phyloP scores from a whole-genome alignment of 2,329 filamentous ascomycete species.

The Aspergillus neotritici region DNA sequence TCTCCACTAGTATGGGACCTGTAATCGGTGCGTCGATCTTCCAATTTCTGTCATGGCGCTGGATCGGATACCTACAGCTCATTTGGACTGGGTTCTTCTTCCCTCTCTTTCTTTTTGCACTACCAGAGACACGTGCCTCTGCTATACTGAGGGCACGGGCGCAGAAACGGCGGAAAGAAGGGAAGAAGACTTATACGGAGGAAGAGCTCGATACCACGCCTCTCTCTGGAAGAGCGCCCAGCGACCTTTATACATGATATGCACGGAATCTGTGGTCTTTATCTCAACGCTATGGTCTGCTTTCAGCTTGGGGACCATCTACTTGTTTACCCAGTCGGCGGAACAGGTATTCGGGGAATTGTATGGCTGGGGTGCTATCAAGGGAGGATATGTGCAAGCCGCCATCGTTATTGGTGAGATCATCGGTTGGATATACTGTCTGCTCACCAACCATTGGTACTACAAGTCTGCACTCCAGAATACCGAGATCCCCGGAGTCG shows the following conservation, averaged over 20 bases:
- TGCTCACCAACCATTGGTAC: constrained; percentile 17
- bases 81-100: constrained; percentile 33
- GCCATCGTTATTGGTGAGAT: constrained; percentile 40
- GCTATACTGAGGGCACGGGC: constrained; percentile 36
- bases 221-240: constrained; percentile 31
- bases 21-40: constrained; percentile 38
- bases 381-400: constrained; percentile 37
- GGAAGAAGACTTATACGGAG: constrained; percentile 22
- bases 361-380: constrained; percentile 23
- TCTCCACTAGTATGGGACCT: constrained; percentile 40
- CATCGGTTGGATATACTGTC: constrained; percentile 33
- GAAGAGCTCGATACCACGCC: constrained; percentile 34
- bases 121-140: constrained; percentile 37
- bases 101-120: constrained; percentile 34
- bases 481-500: constrained; percentile 33
- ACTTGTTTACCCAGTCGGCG: constrained; percentile 40
- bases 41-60: constrained; percentile 21
- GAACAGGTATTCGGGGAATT: constrained; percentile 37
- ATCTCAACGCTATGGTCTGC: constrained; percentile 41
- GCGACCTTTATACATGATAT: constrained; percentile 31
- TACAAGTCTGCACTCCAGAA: constrained; percentile 33
- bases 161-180: constrained; percentile 27
- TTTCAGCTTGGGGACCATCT: constrained; percentile 42
- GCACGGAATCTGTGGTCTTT: constrained; percentile 40
- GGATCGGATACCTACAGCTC: constrained; percentile 41